Evolutionary conservation across 495 filamentous ascomycete genomes (phyloP), one percentile per base, ranked within the genome.

Genomic region (Apiosordaria backusii): DNA sequence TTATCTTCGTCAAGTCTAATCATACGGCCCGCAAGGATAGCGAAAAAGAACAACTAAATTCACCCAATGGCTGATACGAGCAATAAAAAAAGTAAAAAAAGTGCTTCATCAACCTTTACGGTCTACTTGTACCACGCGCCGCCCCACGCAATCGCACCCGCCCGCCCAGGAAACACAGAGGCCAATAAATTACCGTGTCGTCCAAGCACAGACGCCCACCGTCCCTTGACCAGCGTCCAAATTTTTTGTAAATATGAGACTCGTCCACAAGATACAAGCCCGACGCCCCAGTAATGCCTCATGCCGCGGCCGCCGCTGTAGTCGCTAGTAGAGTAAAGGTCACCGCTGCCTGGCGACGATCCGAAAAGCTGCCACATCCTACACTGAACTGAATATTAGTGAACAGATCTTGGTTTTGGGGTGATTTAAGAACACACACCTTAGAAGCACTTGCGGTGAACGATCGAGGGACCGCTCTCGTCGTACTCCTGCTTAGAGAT

Each of bases 371-470:
- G 69, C 70, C 70, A 66, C 65, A 67, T 50, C 59, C 61, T 59
- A 63, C 64, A 24, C 40, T 64, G 65, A n/a, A n/a, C n/a, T n/a
- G n/a, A n/a, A n/a, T n/a, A n/a, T n/a, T n/a, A n/a, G n/a, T n/a
- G n/a, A n/a, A n/a, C n/a, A n/a, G n/a, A n/a, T n/a, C n/a, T n/a
- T n/a, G n/a, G n/a, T n/a, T n/a, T n/a, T n/a, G 19, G 4, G 7
- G 18, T 15, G 4, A n/a, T 5, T 18, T n/a, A 27, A 23, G 16
- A 52, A 16, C 23, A 50, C 68, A 64, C 24, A 88, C 88, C 88
- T 96, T 97, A 97, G 90, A 97, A 97, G 90, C 93, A 99, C 91
- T 99, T 99, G 91, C 95, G 93, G 89, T 99, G 95, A 73, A 99
- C 95, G 78, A 99, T 98, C 74, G 93, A 97, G 75, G 95, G 95